Evolutionary conservation across 441 rosid genomes (phyloP), one percentile per base, ranked within the genome.

Genomic region (Cnidoscolus chayamansa): DNA sequence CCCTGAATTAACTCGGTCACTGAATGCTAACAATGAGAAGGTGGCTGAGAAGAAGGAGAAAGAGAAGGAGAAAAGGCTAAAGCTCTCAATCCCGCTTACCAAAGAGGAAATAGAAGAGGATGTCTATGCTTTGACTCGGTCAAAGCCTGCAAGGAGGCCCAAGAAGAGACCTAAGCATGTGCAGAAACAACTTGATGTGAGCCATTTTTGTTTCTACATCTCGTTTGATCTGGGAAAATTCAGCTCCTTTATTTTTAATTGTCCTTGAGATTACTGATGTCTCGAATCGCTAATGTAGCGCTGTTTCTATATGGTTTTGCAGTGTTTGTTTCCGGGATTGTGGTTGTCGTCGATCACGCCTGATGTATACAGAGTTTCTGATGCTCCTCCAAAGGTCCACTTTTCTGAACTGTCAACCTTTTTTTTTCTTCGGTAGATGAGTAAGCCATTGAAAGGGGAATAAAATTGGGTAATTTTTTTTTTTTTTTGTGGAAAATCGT

Each of bases 311-410:
- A 43, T 76, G 37, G 37, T 63, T 63, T 78, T 73, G 73, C 88
- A 88, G 95, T 73, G 64, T 59, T 55, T 84, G 43, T 88, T 85
- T 60, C 95, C 95, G 3, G 92, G 92, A 25, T 68, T 84, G 81
- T 90, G 91, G 92, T 68, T 90, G 85, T 72, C 79, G 70, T 84
- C 84, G 3, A 68, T 88, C 53, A 83, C 91, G 25, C 84, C 86
- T 1, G 92, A 87, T 30, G 75, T 81, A n/a, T 89, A 89, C 72
- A 84, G 61, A 72, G 90, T 89, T 71, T 63, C 82, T 49, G 87
- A 82, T n/a, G 72, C 83, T 79, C 77, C 78, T 70, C 35, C 67
- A 53, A 87, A 81, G 90, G 89, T 84, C 15, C 69, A 70, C 37
- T 67, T 10, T 55, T 74, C 45, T 2, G 20, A 72, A 45, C 32